phyloP scores from a whole-genome alignment of 208 protist species.

The Trypanosoma caninum region DNA sequence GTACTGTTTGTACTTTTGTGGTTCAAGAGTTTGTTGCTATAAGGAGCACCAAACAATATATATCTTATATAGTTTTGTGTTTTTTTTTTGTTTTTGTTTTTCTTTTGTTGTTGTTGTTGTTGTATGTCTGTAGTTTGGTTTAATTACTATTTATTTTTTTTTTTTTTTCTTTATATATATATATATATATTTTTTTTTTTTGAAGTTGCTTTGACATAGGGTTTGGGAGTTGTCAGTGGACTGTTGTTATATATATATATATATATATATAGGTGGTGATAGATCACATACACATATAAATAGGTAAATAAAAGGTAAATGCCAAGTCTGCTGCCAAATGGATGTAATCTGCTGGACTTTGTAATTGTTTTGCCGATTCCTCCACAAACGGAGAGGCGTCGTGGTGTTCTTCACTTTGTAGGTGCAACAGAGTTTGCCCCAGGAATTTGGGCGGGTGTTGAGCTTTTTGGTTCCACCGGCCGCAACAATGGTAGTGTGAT shows the following conservation, averaged over 20 bases:
- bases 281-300: too few species aligned
- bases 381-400: constrained; percentile 36
- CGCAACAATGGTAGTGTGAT: constrained; percentile 51
- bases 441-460: constrained; percentile 56
- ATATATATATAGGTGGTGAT: too few species aligned
- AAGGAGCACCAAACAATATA: too few species aligned
- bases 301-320: too few species aligned
- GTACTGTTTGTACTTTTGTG: too few species aligned
- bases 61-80: background rate
- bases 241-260: too few species aligned
- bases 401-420: constrained; percentile 55
- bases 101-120: background rate
- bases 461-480: constrained; percentile 43
- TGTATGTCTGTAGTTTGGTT: background rate
- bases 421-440: constrained; percentile 49
- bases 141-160: constrained; percentile 1
- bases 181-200: too few species aligned
- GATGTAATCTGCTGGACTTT: constrained; percentile 24
- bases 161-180: constrained; percentile 1
- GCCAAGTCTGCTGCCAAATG: background rate
- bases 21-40: too few species aligned
- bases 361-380: constrained; percentile 42
- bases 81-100: background rate
- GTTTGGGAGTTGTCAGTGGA: too few species aligned
- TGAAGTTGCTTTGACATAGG: too few species aligned